Evolutionary conservation across 305 asterid genomes (phyloP).

Genomic region (Solanum chacoense): DNA sequence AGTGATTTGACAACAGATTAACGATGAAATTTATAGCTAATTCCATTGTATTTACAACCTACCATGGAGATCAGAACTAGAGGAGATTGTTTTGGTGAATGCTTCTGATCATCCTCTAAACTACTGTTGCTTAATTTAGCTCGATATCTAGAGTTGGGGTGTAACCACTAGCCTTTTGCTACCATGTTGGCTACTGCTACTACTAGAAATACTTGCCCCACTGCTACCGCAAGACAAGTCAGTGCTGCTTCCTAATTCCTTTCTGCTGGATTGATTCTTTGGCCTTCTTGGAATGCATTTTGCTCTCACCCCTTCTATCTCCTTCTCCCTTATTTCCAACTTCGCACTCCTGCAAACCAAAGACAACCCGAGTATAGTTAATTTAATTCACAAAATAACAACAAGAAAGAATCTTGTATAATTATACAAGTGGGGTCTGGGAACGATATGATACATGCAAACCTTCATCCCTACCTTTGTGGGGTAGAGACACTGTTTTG

Average conservation of each 20-base stretch:
- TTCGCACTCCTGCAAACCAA: constrained; percentile 14
- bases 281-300: constrained; percentile 25
- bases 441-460: neutral
- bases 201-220: neutral
- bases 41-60: neutral
- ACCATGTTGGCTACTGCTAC: constrained; percentile 10
- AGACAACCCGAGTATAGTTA: neutral
- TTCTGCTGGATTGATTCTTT: constrained; percentile 11
- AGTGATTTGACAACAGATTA: neutral
- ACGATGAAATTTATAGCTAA: neutral
- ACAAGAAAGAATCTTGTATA: no score
- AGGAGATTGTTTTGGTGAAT: neutral
- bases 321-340: constrained; percentile 15
- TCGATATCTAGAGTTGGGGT: neutral
- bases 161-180: constrained; percentile 8
- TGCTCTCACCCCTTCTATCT: constrained; percentile 15
- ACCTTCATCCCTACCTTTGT: neutral
- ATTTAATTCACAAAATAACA: neutral
- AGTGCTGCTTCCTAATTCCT: constrained; percentile 8
- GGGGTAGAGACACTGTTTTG: neutral
- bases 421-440: neutral
- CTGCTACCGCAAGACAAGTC: constrained; percentile 8
- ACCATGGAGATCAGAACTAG: neutral
- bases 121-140: neutral
- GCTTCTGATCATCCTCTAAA: neutral